Percentiles rank a stretch among this genome's conserved stretches.
Evolutionary conservation across 2,329 filamentous ascomycete species (phyloP).

Genomic region (Aaosphaeria arxii): DNA sequence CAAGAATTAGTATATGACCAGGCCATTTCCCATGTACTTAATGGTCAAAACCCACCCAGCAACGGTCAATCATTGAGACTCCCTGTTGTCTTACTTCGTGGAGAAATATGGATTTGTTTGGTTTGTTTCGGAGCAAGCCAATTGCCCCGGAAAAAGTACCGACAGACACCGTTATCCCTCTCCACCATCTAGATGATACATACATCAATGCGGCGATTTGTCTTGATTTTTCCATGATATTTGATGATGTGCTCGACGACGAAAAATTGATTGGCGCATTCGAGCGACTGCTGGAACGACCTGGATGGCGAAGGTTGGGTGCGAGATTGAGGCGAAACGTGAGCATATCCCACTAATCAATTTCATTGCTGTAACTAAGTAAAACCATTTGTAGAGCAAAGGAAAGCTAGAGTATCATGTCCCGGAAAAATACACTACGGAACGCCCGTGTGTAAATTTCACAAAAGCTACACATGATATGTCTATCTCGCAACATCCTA

Average conservation of each 20-base stretch:
- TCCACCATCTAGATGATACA: conserved; percentile 12
- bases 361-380: neutral
- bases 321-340: conserved; percentile 43
- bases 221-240: conserved; percentile 34
- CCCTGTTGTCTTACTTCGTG: too few species aligned
- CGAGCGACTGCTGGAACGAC: conserved; percentile 38
- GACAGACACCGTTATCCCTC: conserved; percentile 19
- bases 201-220: conserved; percentile 4
- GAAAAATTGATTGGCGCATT: conserved; percentile 38
- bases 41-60: too few species aligned
- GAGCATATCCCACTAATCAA: conserved; percentile 12
- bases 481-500: conserved; percentile 42
- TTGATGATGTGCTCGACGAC: conserved; percentile 48
- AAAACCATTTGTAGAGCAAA: conserved; percentile 13
- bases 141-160: conserved; percentile 11
- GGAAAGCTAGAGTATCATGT: conserved; percentile 42
- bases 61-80: too few species aligned
- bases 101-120: neutral
- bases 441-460: conserved; percentile 43
- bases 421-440: conserved; percentile 32
- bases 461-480: conserved; percentile 36
- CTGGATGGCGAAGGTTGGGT: conserved; percentile 48
- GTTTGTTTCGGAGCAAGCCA: conserved; percentile 5
- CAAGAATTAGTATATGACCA: too few species aligned
- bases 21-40: too few species aligned